Evolutionary conservation across 176 grass and related monocot species (phyloP).

Genomic region (Triticum aestivum): IWGSC_CS_RefSeq_v2.1 NC_057807.1:639936072-639936571

Average conservation of each 20-base stretch:
- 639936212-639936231: slow-evolving; percentile 61
- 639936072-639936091: neutral
- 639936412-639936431: slow-evolving; percentile 42
- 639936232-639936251: slow-evolving; percentile 55
- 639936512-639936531: slow-evolving; percentile 15
- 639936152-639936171: slow-evolving; percentile 54
- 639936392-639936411: slow-evolving; percentile 37
- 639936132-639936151: slow-evolving; percentile 28
- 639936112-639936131: slow-evolving; percentile 33
- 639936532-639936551: neutral
- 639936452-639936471: slow-evolving; percentile 64
- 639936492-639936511: slow-evolving; percentile 43
- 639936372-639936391: slow-evolving; percentile 49
- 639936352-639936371: slow-evolving; percentile 50
- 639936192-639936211: slow-evolving; percentile 56
- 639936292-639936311: slow-evolving; percentile 51
- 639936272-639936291: slow-evolving; percentile 64
- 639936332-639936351: slow-evolving; percentile 56
- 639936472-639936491: slow-evolving; percentile 74
- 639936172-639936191: slow-evolving; percentile 24
- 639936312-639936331: slow-evolving; percentile 62
- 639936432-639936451: slow-evolving; percentile 49
- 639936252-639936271: slow-evolving; percentile 47
- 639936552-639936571: too few relatives aligned
- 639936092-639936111: slow-evolving; percentile 33